A percentile compares a stretch with the other conserved stretches of the same genome.
Conservation (phyloP, 306 rosid species). For the Fagus crenata region DNA sequence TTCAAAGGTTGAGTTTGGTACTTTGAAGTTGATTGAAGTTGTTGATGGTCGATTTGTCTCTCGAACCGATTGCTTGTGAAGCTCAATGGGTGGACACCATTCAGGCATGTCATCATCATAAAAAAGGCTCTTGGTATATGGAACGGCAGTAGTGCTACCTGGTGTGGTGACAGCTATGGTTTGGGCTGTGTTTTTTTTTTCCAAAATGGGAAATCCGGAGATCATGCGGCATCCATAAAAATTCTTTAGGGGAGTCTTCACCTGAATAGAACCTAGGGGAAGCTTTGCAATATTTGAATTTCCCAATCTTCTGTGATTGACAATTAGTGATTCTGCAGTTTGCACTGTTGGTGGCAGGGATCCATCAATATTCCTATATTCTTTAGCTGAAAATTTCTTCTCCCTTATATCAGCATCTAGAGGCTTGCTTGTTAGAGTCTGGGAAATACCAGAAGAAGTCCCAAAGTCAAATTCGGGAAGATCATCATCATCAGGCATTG, state of each 20-base stretch:
- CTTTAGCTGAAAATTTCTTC: constrained; percentile 2
- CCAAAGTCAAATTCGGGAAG: constrained; percentile 36
- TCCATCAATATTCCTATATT: background rate
- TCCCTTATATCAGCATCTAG: background rate
- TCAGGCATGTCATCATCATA: constrained; percentile 26
- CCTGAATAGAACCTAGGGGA: background rate
- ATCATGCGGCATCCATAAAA: background rate
- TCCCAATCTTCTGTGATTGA: constrained; percentile 15
- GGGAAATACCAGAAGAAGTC: constrained; percentile 4
- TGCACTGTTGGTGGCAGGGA: background rate
- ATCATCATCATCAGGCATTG: constrained; percentile 16
- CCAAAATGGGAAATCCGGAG: constrained; percentile 6
- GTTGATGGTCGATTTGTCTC: background rate
- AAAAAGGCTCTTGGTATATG: constrained; percentile 7
- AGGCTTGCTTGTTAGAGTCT: constrained; percentile 1
- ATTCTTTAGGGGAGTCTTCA: constrained; percentile 17
- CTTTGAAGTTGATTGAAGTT: background rate
- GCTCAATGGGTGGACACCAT: constrained; percentile 24
- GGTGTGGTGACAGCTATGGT: constrained; percentile 4
- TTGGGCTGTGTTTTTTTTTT: background rate
- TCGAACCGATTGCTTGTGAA: background rate
- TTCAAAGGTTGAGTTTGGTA: background rate
- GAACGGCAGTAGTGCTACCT: background rate
- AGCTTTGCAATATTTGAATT: background rate
- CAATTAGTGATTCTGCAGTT: background rate